Evolutionary conservation across 108 stramenopile genomes (phyloP).

Genomic region (Nitzschia putrida): DNA sequence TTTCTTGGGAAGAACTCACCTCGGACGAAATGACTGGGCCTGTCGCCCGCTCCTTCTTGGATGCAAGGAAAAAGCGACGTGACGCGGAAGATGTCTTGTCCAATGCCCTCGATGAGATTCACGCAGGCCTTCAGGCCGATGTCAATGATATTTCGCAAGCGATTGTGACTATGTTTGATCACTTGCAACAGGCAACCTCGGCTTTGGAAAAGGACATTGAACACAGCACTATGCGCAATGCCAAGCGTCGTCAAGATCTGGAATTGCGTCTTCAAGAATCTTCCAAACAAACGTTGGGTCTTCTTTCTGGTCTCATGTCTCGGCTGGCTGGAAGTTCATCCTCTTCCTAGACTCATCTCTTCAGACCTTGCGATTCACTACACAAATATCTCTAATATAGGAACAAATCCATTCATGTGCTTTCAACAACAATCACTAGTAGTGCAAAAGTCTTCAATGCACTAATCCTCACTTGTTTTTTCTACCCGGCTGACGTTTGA

Average conservation of each 20-base stretch:
- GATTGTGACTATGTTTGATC: constrained; percentile 7
- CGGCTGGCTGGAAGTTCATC: constrained; percentile 6
- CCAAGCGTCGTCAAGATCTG: constrained; percentile 15
- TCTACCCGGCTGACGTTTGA: too few species aligned
- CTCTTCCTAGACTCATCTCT: too few species aligned
- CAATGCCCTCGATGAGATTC: constrained; percentile 22
- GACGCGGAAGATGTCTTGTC: constrained; percentile 10
- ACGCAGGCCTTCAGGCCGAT: constrained; percentile 20
- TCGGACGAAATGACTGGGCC: constrained; percentile 3
- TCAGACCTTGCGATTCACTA: too few species aligned
- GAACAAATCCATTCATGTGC: too few species aligned
- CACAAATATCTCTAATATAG: too few species aligned
- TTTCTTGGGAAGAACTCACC: constrained; percentile 21
- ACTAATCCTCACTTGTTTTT: too few species aligned
- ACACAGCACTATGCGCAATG: constrained; percentile 24
- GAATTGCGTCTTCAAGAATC: constrained; percentile 25
- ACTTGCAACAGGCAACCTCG: background rate
- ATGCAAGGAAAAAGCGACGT: constrained; percentile 16
- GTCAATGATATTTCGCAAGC: constrained; percentile 22
- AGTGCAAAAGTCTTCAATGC: too few species aligned
- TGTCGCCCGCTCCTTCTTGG: constrained; percentile 12
- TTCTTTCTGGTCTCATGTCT: constrained; percentile 25
- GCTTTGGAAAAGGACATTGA: constrained; percentile 33
- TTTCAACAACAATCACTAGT: too few species aligned
- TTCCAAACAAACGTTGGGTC: constrained; percentile 19